Evolutionary conservation across 495 filamentous ascomycete genomes (phyloP), one percentile per base, ranked within the genome.

Genomic region (Cercophora samala): DNA sequence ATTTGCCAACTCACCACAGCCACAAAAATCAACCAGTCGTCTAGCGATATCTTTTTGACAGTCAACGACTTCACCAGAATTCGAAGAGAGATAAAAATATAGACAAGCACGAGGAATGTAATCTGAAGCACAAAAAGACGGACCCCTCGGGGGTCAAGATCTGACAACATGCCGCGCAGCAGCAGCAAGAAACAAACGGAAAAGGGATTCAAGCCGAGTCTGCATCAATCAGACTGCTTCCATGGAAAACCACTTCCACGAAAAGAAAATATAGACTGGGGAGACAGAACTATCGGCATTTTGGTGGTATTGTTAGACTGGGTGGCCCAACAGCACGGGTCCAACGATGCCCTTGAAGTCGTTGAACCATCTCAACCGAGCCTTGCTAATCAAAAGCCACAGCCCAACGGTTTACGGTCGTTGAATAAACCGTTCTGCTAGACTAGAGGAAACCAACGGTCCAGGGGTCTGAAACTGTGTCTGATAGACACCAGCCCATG

Each of bases 11-110:
- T 59, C 70, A 77, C 73, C 58, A 73, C 60, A 5, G 72, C 67
- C 25, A 63, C 22, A 53, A 73, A 66, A 70, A 77, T 76, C 24
- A 72, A 42, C 62, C 70, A 69, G 68, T 77, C 75, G 56, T 76
- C 75, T 19, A 68, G 29, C 0, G 63, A 60, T 8, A 71, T 37
- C 24, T 68, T 67, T 24, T 70, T 74, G 29, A 71, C 37, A 5
- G 74, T 58, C 52, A 68, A 25, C 4, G 71, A 23, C 61, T 69
- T 74, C 19, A 72, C 73, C 19, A 69, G 63, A 19, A 62, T 69
- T 5, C 75, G 69, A 55, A 74, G 65, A 22, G 60, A 42, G 54
- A 69, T 53, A 3, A 71, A 66, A 23, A 70, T 19, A 69, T 70
- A 74, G n/a, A 69, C 65, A 6, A 75, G 63, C 15, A 29, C 55